Conservation (phyloP, 495 filamentous ascomycete genomes). For the Letharia lupina region DNA sequence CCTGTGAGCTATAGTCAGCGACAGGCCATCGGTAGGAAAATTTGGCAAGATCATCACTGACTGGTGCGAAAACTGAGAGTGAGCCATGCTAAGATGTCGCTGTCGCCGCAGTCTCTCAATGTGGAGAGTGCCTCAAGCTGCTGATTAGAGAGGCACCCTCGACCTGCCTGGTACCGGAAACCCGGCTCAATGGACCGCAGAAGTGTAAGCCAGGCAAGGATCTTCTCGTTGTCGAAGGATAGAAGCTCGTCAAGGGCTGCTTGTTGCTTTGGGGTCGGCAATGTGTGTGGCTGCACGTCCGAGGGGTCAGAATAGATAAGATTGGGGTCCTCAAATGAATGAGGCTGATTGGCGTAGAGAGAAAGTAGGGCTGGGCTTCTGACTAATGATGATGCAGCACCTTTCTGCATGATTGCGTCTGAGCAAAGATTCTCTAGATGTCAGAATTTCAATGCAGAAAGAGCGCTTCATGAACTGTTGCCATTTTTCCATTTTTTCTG, state of each 20-base stretch:
- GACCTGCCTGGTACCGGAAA: background rate
- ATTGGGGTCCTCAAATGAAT: background rate
- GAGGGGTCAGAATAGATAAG: too few relatives aligned
- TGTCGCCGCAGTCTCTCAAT: constrained; percentile 4
- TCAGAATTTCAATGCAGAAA: background rate
- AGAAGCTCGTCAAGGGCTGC: background rate
- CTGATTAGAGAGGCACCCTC: background rate
- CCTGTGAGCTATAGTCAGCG: background rate
- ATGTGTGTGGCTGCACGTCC: background rate
- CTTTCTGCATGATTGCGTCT: background rate
- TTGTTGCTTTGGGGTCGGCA: background rate
- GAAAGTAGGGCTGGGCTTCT: background rate
- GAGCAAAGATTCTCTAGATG: background rate
- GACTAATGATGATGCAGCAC: background rate
- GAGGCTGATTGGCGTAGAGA: background rate
- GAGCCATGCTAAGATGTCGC: background rate
- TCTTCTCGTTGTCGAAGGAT: background rate
- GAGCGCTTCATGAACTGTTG: background rate
- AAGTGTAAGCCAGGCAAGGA: background rate
- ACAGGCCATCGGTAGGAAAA: background rate
- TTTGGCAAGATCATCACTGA: background rate
- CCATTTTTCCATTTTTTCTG: background rate
- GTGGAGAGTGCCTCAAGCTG: constrained; percentile 1
- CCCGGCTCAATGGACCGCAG: background rate
- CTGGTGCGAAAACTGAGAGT: background rate